These are phyloP conservation scores for Infundibulicybe gibba DNA, from an alignment of 768 basidiomycete genomes.

Conservation along the genomic window DNA sequence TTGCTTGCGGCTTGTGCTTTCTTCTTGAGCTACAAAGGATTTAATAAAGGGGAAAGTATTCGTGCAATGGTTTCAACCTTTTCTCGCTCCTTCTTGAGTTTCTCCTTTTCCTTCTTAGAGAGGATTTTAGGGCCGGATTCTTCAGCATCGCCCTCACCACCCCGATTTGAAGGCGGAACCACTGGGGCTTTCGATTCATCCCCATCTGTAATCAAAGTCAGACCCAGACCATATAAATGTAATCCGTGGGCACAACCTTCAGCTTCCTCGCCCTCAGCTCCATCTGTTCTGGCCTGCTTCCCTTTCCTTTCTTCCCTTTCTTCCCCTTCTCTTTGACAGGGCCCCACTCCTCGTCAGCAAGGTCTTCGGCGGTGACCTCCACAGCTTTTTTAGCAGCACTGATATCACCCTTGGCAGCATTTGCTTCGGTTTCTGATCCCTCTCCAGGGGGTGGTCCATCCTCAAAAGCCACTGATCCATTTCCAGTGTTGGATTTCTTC, in stretches of 20 bases:
- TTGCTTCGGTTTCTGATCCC: constrained; percentile 19
- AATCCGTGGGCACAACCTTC: constrained; percentile 13
- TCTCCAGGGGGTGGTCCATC: constrained; percentile 21
- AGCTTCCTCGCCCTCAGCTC: constrained; percentile 33
- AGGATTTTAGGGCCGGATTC: constrained; percentile 65
- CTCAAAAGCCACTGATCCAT: constrained; percentile 18
- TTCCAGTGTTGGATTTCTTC: constrained; percentile 48
- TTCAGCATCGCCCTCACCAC: constrained; percentile 50
- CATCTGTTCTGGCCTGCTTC: constrained; percentile 39
- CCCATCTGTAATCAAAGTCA: constrained; percentile 11
- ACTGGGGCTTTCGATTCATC: constrained; percentile 13
- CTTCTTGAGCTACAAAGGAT: constrained; percentile 73
- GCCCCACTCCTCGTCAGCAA: constrained; percentile 73
- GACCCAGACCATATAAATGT: background rate
- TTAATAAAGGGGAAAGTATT: constrained; percentile 4
- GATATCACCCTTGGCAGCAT: constrained; percentile 10
- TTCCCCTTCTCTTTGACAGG: constrained; percentile 60
- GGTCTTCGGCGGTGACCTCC: constrained; percentile 64
- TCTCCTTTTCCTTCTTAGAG: constrained; percentile 96
- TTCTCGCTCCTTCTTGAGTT: constrained; percentile 94
- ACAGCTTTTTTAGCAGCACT: constrained; percentile 33
- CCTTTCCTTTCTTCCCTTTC: constrained; percentile 60
- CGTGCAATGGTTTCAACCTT: constrained; percentile 52
- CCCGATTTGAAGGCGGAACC: constrained; percentile 23
- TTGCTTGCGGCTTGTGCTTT: constrained; percentile 91